Evolutionary conservation across 2,329 filamentous ascomycete species (phyloP), one percentile per base, ranked within the genome.

Genomic region (Colletotrichum cereale): DNA sequence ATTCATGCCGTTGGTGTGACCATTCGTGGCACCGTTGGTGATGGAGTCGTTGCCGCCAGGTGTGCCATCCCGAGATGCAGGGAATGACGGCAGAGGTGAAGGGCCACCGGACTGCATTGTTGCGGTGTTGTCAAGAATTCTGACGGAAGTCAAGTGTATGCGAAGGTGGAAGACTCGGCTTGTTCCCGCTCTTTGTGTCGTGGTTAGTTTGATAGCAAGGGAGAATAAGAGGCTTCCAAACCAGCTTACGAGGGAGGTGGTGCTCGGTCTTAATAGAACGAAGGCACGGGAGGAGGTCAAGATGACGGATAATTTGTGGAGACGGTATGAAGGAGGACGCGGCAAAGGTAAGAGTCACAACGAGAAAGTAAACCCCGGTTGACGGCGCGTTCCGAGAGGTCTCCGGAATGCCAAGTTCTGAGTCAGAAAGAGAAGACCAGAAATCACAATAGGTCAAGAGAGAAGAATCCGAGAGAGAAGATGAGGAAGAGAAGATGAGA

Each of bases 91-190:
- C 64, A 80, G 71, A n/a, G 81, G 80, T 26, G 82, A 82, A 44
- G 77, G 79, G 73, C 80, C 81, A 75, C 80, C 81, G 65, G 83
- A 84, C 74, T 80, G 79, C 83, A 86, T 85, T 42, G 70, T 79
- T 53, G 58, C 14, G 34, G 21, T 56, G 50, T 61, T 62, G 42
- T 38, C 53, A 50, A 34, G 11, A 50, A 24, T 61, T 42, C 18
- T 24, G 26, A 55, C 24, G 26, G 12, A 26, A 52, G 31, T n/a
- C 10, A n/a, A 24, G 38, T 58, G 31, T 57, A n/a, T 29, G 1
- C 31, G 6, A 18, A 26, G 10, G 44, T 7, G 52, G 31, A 34
- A 34, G 10, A 10, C 24, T 29, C 6, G 26, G 24, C 11, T 38
- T 40, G 18, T 7, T 21, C 11, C 8, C 5, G 16, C 8, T 62